Base-by-base conservation (phyloP, 169 alveolate genomes). In the Eimeria maxima region DNA sequence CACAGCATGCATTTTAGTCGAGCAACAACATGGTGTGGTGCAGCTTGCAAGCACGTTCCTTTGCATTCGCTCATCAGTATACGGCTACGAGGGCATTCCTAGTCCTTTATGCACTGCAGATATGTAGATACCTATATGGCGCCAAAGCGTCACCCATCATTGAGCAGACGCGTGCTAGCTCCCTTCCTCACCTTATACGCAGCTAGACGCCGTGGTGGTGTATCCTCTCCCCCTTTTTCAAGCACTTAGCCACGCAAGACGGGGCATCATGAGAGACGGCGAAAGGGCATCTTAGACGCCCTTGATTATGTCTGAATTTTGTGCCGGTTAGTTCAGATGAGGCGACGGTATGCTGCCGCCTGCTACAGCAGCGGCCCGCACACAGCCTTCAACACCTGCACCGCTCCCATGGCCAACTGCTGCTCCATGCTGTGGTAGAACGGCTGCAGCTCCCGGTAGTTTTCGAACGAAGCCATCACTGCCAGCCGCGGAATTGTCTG, bases 111-210 rank as follows among this genome's bases (percentile, higher is more conserved):
- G 1, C 1, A 33, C 38, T 33, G 38, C 38, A 33, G 38, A 33
- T 1, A 33, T 33, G 38, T 33, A 33, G 38, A 33, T 33, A 33
- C 38, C 1, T 33, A 33, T 33, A 33, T 33, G 38, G 38, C 38
- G 38, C 38, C 38, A 33, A 33, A 33, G 38, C 38, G 38, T 33
- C 38, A 1, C 38, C 38, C 38, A 33, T 33, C 38, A 33, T 1
- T 11, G 10, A 7, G 60, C 60, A 53, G 60, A 53, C 2, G 38
- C 38, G 38, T 33, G 38, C 38, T 1, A 53, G 60, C 60, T 53
- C 60, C 60, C 16, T 78, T 4, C 29, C 93, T 57, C 93, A 86
- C 93, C 93, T 44, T 81, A 86, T 86, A 18, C 93, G 93, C 57
- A 86, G 44, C n/a, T 42, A 45, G 45, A 86, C 93, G 60, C 93